phyloP scores from a whole-genome alignment of 805 yeast genomes.

The Kuraishia molischiana region DNA sequence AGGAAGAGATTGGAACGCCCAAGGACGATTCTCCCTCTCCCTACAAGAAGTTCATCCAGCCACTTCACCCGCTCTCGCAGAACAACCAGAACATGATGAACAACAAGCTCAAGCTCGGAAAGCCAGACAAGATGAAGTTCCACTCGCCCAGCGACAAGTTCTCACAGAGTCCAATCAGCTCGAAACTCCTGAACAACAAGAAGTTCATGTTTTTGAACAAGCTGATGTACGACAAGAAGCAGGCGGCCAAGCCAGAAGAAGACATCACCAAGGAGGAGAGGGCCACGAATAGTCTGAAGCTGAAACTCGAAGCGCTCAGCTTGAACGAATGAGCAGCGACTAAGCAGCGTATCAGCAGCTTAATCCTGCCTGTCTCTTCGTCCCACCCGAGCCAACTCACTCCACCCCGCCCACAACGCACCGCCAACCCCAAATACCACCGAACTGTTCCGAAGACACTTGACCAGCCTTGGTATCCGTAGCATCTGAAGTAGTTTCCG shows the following conservation, averaged over 20 bases:
- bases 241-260: neutral
- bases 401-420: too few relatives aligned
- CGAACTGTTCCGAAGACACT: too few relatives aligned
- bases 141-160: constrained; percentile 10
- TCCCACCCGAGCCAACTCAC: too few relatives aligned
- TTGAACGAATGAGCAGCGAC: neutral
- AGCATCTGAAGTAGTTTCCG: too few relatives aligned
- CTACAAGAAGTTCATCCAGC: constrained; percentile 1
- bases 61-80: constrained; percentile 1
- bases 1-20: neutral
- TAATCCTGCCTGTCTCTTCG: too few relatives aligned
- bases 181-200: constrained; percentile 7
- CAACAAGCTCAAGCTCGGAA: neutral
- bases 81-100: neutral
- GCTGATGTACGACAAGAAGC: constrained; percentile 1
- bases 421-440: too few relatives aligned
- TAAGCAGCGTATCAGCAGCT: too few relatives aligned
- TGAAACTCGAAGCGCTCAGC: constrained; percentile 9
- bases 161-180: constrained; percentile 10
- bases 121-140: constrained; percentile 4
- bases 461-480: too few relatives aligned
- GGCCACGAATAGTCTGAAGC: constrained; percentile 3
- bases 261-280: neutral
- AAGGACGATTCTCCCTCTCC: constrained; percentile 2
- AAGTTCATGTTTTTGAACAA: constrained; percentile 7